phyloP scores from a whole-genome alignment of 2,329 filamentous ascomycete genomes.

The Laburnicola sp. region DNA sequence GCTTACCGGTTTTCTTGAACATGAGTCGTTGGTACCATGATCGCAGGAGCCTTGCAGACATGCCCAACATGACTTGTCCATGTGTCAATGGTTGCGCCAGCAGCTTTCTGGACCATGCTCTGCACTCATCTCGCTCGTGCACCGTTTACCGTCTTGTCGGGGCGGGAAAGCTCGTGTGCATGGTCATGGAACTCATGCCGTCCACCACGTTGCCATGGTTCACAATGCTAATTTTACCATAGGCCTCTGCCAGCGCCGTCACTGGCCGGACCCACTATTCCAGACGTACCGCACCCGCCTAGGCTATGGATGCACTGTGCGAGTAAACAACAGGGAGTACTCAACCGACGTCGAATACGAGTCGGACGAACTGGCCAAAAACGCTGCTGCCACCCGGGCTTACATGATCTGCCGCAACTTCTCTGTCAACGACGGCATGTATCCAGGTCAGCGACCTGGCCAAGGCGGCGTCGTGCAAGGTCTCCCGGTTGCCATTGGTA shows the following conservation, averaged over 20 bases:
- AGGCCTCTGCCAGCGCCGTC: conserved; percentile 94
- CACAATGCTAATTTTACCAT: conserved; percentile 25
- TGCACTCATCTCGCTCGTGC: conserved; percentile 12
- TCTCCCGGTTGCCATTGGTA: conserved; percentile 66
- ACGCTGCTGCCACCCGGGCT: conserved; percentile 92
- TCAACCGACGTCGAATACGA: conserved; percentile 86
- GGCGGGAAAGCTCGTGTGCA: conserved; percentile 3
- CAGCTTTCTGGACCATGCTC: conserved; percentile 1
- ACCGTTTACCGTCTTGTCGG: conserved; percentile 19
- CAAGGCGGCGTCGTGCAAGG: conserved; percentile 61
- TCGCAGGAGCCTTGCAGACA: conserved; percentile 11
- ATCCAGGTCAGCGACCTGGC: conserved; percentile 59
- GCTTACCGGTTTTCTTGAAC: conserved; percentile 16
- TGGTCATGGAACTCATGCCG: neutral
- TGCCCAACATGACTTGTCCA: conserved; percentile 12
- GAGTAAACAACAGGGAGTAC: conserved; percentile 96
- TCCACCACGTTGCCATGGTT: neutral
- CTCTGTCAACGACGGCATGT: conserved; percentile 94
- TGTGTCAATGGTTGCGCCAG: conserved; percentile 19
- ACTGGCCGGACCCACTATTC: conserved; percentile 90
- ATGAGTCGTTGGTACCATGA: conserved; percentile 13
- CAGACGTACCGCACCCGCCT: conserved; percentile 73
- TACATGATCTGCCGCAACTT: conserved; percentile 99
- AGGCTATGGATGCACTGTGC: conserved; percentile 86
- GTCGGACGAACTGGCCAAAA: conserved; percentile 79